Conservation (phyloP, 345 rosid genomes). For the Aegle marmelos region DNA sequence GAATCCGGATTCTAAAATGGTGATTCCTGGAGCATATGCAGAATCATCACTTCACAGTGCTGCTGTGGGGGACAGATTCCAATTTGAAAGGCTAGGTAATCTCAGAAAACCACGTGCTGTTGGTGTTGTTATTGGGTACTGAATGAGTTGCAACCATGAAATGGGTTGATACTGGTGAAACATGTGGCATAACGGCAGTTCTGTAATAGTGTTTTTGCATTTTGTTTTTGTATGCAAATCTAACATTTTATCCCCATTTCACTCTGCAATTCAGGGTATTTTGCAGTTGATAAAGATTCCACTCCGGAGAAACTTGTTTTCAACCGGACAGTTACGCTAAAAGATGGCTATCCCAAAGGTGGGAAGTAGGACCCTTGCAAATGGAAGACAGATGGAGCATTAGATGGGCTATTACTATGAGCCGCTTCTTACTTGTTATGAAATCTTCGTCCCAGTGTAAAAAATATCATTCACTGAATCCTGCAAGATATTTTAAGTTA, state of each 20-base stretch:
- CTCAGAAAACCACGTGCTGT: not conserved
- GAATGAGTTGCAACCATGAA: constrained; percentile 1
- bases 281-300: constrained; percentile 71
- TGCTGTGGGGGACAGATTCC: constrained; percentile 65
- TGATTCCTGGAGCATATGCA: constrained; percentile 59
- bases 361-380: constrained; percentile 36
- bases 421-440: not conserved
- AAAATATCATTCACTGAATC: not conserved
- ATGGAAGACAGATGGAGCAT: constrained; percentile 1
- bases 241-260: not conserved
- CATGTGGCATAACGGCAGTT: not conserved
- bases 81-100: constrained; percentile 93
- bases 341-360: constrained; percentile 49
- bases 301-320: constrained; percentile 70
- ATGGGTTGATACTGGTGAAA: not conserved
- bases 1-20: constrained; percentile 63
- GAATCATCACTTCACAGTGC: constrained; percentile 59
- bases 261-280: constrained; percentile 61
- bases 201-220: not conserved
- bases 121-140: not conserved
- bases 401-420: not conserved
- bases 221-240: not conserved
- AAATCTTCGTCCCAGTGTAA: not conserved
- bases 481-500: not conserved
- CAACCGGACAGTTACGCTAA: constrained; percentile 79